Evolutionary conservation across 805 yeast genomes (phyloP).

Genomic region (Citeromyces matritensis): DNA sequence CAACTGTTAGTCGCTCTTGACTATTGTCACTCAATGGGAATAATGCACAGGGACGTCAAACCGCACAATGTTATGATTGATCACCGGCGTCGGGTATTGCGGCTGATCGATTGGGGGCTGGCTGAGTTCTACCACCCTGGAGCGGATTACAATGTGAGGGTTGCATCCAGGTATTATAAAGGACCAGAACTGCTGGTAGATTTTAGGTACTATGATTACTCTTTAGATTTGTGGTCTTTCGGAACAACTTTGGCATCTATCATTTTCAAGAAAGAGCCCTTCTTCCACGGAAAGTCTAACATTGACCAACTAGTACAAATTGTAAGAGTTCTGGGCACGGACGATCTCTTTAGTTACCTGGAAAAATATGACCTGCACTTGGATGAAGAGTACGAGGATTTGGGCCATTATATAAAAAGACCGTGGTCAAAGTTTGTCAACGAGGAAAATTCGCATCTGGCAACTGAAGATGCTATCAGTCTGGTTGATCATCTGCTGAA

Average conservation of each 20-base stretch:
- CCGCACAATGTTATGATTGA: conserved; percentile 96
- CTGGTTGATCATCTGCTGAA: conserved; percentile 66
- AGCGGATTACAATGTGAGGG: conserved; percentile 83
- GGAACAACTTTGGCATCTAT: conserved; percentile 91
- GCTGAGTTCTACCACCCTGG: conserved; percentile 91
- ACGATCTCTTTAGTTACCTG: conserved; percentile 55
- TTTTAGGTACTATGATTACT: conserved; percentile 78
- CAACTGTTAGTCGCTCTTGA: conserved; percentile 76
- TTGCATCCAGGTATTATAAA: conserved; percentile 84
- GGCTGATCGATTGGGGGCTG: conserved; percentile 90
- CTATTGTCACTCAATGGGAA: conserved; percentile 87
- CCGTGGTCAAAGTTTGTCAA: conserved; percentile 80
- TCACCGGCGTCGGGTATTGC: conserved; percentile 49
- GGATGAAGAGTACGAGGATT: conserved; percentile 63
- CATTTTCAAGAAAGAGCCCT: conserved; percentile 81
- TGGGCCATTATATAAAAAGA: conserved; percentile 61
- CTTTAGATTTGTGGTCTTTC: conserved; percentile 86
- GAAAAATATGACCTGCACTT: conserved; percentile 56
- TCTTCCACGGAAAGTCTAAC: conserved; percentile 83
- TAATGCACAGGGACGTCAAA: conserved; percentile 91
- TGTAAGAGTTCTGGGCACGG: conserved; percentile 78
- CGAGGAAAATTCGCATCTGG: conserved; percentile 51
- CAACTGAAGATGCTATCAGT: conserved; percentile 56
- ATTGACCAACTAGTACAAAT: conserved; percentile 86
- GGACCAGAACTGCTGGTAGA: conserved; percentile 88